These are phyloP conservation scores for Mollisiaceae sp. DNA, from an alignment of 2,329 filamentous ascomycete genomes.

Conservation along the genomic window DNA sequence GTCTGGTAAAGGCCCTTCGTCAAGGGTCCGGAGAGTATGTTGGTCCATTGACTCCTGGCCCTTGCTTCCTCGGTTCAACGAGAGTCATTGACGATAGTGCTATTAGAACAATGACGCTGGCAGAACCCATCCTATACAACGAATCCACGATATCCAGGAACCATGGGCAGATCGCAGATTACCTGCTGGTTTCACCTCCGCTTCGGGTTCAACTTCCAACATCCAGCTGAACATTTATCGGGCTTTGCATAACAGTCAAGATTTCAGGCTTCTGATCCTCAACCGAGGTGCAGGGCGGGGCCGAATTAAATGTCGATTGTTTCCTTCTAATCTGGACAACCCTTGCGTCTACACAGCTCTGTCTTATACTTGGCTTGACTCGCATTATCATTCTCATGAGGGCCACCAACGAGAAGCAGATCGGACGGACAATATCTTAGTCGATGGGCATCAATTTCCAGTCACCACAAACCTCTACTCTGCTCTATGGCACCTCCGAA, in stretches of 20 bases:
- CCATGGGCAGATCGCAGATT: not conserved
- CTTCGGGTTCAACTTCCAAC: not conserved
- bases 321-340: not conserved
- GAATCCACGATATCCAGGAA: not conserved
- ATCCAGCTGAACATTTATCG: not conserved
- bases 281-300: not conserved
- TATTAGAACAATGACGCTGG: not conserved
- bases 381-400: not conserved
- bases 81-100: not conserved
- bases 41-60: not conserved
- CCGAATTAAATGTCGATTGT: not conserved
- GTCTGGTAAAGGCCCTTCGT: not conserved
- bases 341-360: conserved; percentile 1
- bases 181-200: not conserved
- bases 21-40: not conserved
- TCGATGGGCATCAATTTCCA: not conserved
- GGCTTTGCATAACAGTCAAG: not conserved
- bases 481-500: not conserved
- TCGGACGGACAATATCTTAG: not conserved
- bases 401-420: not conserved
- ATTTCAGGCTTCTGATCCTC: not conserved
- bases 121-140: not conserved
- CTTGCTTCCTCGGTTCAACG: not conserved
- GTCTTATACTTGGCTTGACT: conserved; percentile 1
- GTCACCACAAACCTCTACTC: not conserved